phyloP scores from a whole-genome alignment of 2,329 filamentous ascomycete genomes.

The Cladosporium velox region DNA sequence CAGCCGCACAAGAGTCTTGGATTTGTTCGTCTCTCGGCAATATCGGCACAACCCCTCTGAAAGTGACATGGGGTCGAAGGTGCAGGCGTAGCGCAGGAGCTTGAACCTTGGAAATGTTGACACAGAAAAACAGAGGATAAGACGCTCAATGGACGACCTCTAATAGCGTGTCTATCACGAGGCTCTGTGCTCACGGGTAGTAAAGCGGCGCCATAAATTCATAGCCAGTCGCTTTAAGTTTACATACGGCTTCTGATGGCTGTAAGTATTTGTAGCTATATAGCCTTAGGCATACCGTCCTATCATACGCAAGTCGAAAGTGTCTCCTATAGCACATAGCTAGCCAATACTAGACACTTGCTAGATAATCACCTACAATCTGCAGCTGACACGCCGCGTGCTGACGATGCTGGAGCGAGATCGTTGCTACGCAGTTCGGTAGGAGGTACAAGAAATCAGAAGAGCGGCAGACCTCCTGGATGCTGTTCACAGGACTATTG shows the following conservation, averaged over 20 bases:
- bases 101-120: not conserved
- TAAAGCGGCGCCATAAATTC: not conserved
- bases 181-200: not conserved
- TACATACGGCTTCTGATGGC: not conserved
- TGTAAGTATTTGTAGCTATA: not conserved
- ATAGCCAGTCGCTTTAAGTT: not conserved
- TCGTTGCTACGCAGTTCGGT: too few relatives aligned
- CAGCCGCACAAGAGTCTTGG: constrained; percentile 10
- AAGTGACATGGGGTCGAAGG: not conserved
- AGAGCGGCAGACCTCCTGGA: too few relatives aligned
- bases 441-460: too few relatives aligned
- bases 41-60: not conserved
- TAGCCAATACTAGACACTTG: too few relatives aligned
- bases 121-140: not conserved
- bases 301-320: too few relatives aligned
- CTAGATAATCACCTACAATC: not conserved
- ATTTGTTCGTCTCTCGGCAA: not conserved
- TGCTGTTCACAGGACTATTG: too few relatives aligned
- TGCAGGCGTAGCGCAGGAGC: not conserved
- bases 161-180: not conserved
- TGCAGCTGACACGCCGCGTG: too few relatives aligned
- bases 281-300: too few relatives aligned
- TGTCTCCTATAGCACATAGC: too few relatives aligned
- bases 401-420: too few relatives aligned
- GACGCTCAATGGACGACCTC: not conserved